Percentiles rank a stretch among this genome's conserved stretches.
Conservation (phyloP, 805 yeast genomes). For the Kluyveromyces wickerhamii region DNA sequence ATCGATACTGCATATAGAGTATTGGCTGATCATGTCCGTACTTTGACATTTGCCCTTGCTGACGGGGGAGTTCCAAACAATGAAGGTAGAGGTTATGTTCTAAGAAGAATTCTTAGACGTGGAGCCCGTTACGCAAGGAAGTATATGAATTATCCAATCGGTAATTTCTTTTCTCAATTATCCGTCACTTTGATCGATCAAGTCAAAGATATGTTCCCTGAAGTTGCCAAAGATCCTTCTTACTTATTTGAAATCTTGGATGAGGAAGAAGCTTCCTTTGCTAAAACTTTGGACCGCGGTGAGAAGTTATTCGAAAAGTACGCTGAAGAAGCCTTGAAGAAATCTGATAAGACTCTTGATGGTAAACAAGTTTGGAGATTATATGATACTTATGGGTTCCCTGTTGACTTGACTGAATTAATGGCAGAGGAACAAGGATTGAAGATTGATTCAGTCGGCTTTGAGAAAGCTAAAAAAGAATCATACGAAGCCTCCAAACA, state of each 20-base stretch:
- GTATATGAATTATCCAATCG: slow-evolving; percentile 92
- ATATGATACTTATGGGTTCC: slow-evolving; percentile 98
- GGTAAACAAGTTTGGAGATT: slow-evolving; percentile 98
- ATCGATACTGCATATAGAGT: slow-evolving; percentile 97
- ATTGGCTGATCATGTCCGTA: slow-evolving; percentile 96
- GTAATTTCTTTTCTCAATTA: slow-evolving; percentile 83
- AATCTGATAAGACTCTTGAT: slow-evolving; percentile 65
- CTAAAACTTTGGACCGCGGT: slow-evolving; percentile 95
- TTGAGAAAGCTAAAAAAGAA: slow-evolving; percentile 81
- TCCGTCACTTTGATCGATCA: slow-evolving; percentile 91
- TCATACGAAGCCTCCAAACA: slow-evolving; percentile 95
- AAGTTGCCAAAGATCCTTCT: slow-evolving; percentile 60
- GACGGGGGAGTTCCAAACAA: slow-evolving; percentile 99
- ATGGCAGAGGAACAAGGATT: slow-evolving; percentile 99
- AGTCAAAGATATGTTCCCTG: slow-evolving; percentile 87
- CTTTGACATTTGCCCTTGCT: slow-evolving; percentile 89
- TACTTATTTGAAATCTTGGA: slow-evolving; percentile 83
- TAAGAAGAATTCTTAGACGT: slow-evolving; percentile 94
- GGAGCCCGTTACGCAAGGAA: slow-evolving; percentile 96
- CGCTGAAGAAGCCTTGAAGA: slow-evolving; percentile 71
- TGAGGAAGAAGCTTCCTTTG: slow-evolving; percentile 93
- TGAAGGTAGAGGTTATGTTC: slow-evolving; percentile 97
- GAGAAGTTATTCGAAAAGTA: slow-evolving; percentile 93
- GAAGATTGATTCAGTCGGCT: slow-evolving; percentile 84
- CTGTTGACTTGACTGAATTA: slow-evolving; percentile 92